These are phyloP conservation scores for Trametes cinnabarina DNA, from an alignment of 768 basidiomycete species.

Conservation along the genomic window DNA sequence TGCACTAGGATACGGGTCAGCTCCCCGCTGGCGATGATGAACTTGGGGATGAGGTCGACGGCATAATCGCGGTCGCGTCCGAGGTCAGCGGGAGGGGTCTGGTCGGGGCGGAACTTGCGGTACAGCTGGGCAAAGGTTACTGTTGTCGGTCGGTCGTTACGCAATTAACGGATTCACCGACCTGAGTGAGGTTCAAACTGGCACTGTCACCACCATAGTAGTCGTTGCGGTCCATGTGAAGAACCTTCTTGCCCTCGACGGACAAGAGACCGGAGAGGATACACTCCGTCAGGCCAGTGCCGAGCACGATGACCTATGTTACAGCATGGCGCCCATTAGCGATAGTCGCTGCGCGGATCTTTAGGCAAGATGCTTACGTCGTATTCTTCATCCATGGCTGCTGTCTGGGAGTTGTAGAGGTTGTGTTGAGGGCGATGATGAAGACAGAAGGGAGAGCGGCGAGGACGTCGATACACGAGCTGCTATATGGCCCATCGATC, in stretches of 20 bases:
- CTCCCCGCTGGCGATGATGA: constrained; percentile 97
- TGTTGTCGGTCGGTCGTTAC: background rate
- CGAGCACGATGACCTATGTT: constrained; percentile 80
- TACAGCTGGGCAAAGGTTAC: constrained; percentile 63
- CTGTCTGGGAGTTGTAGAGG: constrained; percentile 23
- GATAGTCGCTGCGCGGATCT: background rate
- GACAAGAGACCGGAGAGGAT: constrained; percentile 96
- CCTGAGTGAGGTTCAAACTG: constrained; percentile 96
- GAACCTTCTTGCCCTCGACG: constrained; percentile 99
- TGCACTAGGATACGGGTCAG: constrained; percentile 98
- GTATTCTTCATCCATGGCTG: constrained; percentile 97
- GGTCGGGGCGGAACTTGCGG: constrained; percentile 86
- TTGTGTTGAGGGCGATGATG: background rate
- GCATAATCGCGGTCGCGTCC: constrained; percentile 98
- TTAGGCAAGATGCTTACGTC: constrained; percentile 54
- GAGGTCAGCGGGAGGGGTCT: constrained; percentile 75
- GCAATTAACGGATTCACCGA: constrained; percentile 32
- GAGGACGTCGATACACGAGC: background rate
- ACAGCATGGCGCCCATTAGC: background rate
- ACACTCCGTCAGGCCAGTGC: constrained; percentile 97
- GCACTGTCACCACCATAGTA: constrained; percentile 99
- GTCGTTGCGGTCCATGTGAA: constrained; percentile 98
- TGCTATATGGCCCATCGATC: constrained; percentile 23
- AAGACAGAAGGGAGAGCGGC: constrained; percentile 5
- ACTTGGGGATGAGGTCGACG: constrained; percentile 97